Percentiles rank a stretch among this genome's conserved stretches.
Evolutionary conservation across 2,329 filamentous ascomycete genomes (phyloP).

Genomic region (Ceratocystis cubensis): DNA sequence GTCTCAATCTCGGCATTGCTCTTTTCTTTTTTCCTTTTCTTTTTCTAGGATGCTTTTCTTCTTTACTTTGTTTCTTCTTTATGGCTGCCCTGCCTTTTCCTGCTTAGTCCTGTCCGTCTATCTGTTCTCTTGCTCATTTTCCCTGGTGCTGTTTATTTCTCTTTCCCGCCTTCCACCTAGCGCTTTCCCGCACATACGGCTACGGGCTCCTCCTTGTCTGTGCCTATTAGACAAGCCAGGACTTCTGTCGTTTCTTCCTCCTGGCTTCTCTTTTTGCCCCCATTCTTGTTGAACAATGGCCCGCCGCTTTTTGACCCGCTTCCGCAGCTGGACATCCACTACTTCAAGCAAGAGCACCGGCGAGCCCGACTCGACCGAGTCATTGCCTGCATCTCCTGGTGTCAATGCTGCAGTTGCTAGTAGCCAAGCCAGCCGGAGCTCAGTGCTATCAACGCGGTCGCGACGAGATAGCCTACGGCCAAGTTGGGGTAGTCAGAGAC

Average conservation of each 20-base stretch:
- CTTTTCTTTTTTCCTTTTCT: background rate
- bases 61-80: background rate
- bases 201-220: background rate
- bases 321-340: slow-evolving; percentile 16
- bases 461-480: slow-evolving; percentile 7
- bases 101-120: background rate
- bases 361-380: slow-evolving; percentile 5
- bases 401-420: background rate
- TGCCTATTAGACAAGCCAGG: background rate
- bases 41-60: slow-evolving; percentile 10
- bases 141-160: slow-evolving; percentile 9
- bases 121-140: background rate
- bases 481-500: background rate
- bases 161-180: background rate
- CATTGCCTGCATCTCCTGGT: background rate
- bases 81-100: background rate
- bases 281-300: background rate
- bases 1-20: background rate
- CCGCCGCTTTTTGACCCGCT: slow-evolving; percentile 10
- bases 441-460: background rate
- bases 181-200: background rate
- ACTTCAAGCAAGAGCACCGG: slow-evolving; percentile 6
- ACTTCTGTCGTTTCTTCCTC: background rate
- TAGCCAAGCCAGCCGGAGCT: slow-evolving; percentile 2
- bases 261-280: too few species aligned